Conservation (phyloP, 2,329 filamentous ascomycete genomes). For the Fusarium musae region DNA sequence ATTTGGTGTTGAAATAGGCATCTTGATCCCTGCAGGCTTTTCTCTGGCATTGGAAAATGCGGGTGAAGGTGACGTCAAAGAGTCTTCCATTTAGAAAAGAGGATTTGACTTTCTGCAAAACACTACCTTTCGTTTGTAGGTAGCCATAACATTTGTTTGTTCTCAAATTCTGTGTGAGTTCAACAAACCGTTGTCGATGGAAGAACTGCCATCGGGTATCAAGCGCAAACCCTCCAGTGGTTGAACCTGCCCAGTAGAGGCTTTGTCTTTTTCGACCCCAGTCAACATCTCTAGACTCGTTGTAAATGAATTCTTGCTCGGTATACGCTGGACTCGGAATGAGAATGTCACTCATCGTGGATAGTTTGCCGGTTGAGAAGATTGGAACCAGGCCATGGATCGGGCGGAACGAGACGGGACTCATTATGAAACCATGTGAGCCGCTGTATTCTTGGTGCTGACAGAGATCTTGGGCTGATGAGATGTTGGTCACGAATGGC, state of each 20-base stretch:
- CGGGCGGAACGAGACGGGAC: slow-evolving; percentile 54
- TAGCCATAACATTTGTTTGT: not conserved
- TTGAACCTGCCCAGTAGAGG: slow-evolving; percentile 68
- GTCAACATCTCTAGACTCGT: slow-evolving; percentile 51
- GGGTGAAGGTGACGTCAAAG: slow-evolving; percentile 50
- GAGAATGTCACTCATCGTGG: slow-evolving; percentile 62
- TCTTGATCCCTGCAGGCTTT: slow-evolving; percentile 50
- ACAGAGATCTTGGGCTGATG: slow-evolving; percentile 53
- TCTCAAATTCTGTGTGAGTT: not conserved
- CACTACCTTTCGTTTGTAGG: not conserved
- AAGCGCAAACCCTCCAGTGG: slow-evolving; percentile 58
- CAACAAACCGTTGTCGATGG: not conserved
- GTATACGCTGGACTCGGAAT: slow-evolving; percentile 62
- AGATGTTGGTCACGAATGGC: slow-evolving; percentile 51
- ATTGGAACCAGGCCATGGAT: slow-evolving; percentile 57
- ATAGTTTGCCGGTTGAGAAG: slow-evolving; percentile 56
- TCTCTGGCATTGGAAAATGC: slow-evolving; percentile 56
- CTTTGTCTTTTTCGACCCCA: slow-evolving; percentile 62
- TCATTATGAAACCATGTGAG: slow-evolving; percentile 59
- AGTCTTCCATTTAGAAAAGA: not conserved
- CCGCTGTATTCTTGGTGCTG: slow-evolving; percentile 55
- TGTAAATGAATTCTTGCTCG: slow-evolving; percentile 54
- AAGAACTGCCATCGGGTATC: slow-evolving; percentile 52
- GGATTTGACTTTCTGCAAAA: not conserved
- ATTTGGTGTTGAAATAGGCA: slow-evolving; percentile 44